Percentiles rank a stretch among this genome's conserved stretches.
Conservation (phyloP, 306 rosid genomes). For the Lupinus albus region DNA sequence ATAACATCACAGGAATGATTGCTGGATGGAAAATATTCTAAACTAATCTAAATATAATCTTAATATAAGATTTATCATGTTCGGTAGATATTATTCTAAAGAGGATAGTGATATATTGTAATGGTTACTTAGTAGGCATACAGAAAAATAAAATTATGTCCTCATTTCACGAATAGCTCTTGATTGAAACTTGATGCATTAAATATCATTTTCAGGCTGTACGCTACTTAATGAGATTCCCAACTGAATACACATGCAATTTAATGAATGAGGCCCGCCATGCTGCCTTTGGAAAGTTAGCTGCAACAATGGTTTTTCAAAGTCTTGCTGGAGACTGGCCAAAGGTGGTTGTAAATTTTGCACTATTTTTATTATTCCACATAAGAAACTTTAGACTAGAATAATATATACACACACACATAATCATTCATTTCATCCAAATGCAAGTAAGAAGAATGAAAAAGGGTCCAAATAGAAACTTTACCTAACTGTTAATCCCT, state of each 20-base stretch:
- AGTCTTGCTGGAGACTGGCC: conserved; percentile 62
- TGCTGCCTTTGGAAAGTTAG: conserved; percentile 77
- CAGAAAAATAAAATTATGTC: neutral
- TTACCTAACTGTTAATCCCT: neutral
- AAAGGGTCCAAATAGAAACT: conserved; percentile 6
- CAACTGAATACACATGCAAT: conserved; percentile 76
- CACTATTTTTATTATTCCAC: conserved; percentile 28
- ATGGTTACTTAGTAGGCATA: neutral
- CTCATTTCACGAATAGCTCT: conserved; percentile 17
- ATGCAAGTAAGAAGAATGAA: conserved; percentile 3
- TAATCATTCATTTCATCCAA: conserved; percentile 2
- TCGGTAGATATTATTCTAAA: too few relatives aligned
- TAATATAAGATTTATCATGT: too few relatives aligned
- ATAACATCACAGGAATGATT: too few relatives aligned
- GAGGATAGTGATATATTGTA: too few relatives aligned
- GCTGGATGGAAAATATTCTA: too few relatives aligned
- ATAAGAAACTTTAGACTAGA: neutral
- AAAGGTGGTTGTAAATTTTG: conserved; percentile 48
- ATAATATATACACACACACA: too few relatives aligned
- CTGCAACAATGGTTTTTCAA: conserved; percentile 68
- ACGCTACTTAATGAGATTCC: conserved; percentile 86
- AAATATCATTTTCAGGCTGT: conserved; percentile 62
- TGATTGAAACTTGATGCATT: conserved; percentile 18
- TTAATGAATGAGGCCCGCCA: conserved; percentile 83
- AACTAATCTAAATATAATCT: too few relatives aligned